Evolutionary conservation across 345 rosid genomes (phyloP).

Genomic region (Geranium brycei): DNA sequence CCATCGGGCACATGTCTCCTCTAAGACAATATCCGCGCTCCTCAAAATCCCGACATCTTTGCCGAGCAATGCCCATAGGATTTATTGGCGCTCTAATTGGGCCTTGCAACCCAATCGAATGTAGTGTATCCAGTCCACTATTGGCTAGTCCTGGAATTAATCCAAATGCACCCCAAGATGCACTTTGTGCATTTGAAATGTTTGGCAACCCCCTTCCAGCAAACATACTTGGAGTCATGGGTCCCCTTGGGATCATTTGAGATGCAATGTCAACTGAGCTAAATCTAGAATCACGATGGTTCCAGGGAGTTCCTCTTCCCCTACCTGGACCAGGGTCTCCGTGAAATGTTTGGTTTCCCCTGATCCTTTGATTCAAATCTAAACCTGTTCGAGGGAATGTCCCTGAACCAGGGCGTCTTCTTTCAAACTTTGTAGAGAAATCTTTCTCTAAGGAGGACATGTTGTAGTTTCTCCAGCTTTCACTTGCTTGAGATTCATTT

Average conservation of each 20-base stretch:
- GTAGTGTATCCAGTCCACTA: conserved; percentile 69
- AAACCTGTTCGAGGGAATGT: conserved; percentile 34
- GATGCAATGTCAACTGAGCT: conserved; percentile 52
- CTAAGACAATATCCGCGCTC: conserved; percentile 97
- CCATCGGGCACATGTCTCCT: conserved; percentile 99
- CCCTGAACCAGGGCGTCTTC: conserved; percentile 39
- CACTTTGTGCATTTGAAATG: conserved; percentile 27
- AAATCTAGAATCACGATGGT: conserved; percentile 54
- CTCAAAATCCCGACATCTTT: conserved; percentile 91
- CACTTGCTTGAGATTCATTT: conserved; percentile 40
- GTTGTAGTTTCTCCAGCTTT: conserved; percentile 30
- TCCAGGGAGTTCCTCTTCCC: conserved; percentile 88
- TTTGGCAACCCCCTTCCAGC: conserved; percentile 61
- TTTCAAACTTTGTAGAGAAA: conserved; percentile 36
- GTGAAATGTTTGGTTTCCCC: conserved; percentile 41
- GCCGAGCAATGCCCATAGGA: conserved; percentile 65
- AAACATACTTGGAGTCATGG: conserved; percentile 44
- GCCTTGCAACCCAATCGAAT: conserved; percentile 62
- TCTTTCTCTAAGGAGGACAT: conserved; percentile 31
- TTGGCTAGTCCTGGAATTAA: conserved; percentile 61
- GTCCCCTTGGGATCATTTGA: conserved; percentile 51
- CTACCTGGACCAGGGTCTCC: conserved; percentile 60
- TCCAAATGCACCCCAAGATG: conserved; percentile 77
- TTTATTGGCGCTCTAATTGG: conserved; percentile 48
- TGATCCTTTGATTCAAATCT: conserved; percentile 49